Base-by-base conservation (phyloP, 1,139 yeast species). In the Meyerozyma guilliermondii region DNA sequence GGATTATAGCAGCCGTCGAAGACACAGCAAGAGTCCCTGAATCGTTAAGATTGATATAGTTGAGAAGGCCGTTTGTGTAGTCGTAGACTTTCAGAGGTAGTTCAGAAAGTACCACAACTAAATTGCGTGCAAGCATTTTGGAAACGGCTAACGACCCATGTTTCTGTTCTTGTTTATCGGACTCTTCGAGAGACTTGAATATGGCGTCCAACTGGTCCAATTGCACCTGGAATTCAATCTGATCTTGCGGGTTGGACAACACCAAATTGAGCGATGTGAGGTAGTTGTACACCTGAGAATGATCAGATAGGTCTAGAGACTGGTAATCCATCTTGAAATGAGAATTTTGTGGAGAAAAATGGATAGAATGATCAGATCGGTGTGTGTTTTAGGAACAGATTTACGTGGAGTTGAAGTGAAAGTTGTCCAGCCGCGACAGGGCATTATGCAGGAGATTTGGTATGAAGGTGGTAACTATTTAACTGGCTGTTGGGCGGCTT, bases 31-130 rank as follows among this genome's bases (percentile, higher is more conserved):
- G 39, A 7, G 22, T 7, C 10, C 30, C 38, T 4, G 42, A 24
- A 56, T 54, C 60, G 20, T 50, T 51, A 10, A 58, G 42, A 1
- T 41, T 46, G 35, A 71, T 45, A 44, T 63, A 54, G 38, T 63
- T 63, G 42, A 71, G 56, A 23, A 70, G 58, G 18, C 53, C 58
- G 48, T 71, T 71, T 40, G 74, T 65, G 27, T 66, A 56, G 46
- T 72, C 77, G 50, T 65, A 67, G 4, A 63, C 57, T 43, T 68
- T 69, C n/a, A 64, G 62, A 1, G 75, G 65, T 17, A 66, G 50
- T 20, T 62, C 55, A 8, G 57, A 54, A 38, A 71, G 58, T 2
- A 67, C 60, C 38, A 59, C 22, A 4, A 61, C 55, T 38, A 65
- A 48, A 42, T 60, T 63, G 38, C 63, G 50, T 1, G 76, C 64